These are phyloP conservation scores for Berberis vulgaris DNA, from an alignment of 164 flowering plant genomes.

Conservation along the genomic window DNA sequence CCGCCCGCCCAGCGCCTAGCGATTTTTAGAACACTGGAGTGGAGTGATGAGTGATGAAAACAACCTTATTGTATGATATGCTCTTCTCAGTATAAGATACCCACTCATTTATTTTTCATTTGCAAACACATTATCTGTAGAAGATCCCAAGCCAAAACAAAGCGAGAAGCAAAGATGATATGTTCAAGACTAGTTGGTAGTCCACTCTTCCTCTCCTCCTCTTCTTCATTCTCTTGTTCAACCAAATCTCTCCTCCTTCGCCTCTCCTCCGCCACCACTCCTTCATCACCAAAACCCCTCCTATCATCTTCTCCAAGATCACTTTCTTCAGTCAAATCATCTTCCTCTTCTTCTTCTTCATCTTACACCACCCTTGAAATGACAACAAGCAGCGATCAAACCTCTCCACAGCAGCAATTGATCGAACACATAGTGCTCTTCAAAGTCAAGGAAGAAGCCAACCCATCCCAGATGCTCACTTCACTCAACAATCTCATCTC, in stretches of 20 bases:
- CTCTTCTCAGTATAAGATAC: too few species aligned
- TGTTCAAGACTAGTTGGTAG: not conserved
- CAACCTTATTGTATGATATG: too few species aligned
- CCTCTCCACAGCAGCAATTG: not conserved
- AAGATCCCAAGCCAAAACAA: too few species aligned
- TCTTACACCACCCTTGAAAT: too few species aligned
- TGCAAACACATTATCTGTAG: too few species aligned
- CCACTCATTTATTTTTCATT: too few species aligned
- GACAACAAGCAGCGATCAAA: too few species aligned
- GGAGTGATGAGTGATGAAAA: too few species aligned
- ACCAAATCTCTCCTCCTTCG: too few species aligned
- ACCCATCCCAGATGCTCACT: slow-evolving; percentile 20
- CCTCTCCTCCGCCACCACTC: not conserved
- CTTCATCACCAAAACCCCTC: not conserved
- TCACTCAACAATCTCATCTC: slow-evolving; percentile 35
- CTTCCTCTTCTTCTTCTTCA: not conserved
- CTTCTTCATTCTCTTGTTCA: not conserved
- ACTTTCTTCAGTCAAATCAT: not conserved
- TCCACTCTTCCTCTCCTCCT: not conserved
- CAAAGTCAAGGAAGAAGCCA: slow-evolving; percentile 41
- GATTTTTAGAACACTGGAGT: too few species aligned
- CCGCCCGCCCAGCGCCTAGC: too few species aligned
- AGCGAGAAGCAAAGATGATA: not conserved
- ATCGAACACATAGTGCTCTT: slow-evolving; percentile 75
- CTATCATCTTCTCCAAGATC: not conserved